These are phyloP conservation scores for Lactifluus volemus DNA, from an alignment of 768 basidiomycete genomes.

Conservation along the genomic window DNA sequence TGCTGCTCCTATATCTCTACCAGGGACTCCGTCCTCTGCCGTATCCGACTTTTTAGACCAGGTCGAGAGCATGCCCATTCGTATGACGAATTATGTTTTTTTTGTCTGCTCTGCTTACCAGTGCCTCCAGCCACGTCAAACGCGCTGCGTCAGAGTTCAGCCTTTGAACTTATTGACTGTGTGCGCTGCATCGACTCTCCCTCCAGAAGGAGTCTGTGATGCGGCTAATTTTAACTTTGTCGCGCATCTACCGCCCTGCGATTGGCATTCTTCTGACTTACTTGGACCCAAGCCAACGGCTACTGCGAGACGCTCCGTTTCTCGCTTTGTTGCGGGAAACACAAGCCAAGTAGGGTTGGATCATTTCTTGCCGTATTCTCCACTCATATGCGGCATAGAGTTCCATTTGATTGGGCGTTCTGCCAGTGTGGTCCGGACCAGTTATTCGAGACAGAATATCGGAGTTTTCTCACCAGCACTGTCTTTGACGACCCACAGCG, in stretches of 20 bases:
- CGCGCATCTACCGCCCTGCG: slow-evolving; percentile 34
- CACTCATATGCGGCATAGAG: neutral
- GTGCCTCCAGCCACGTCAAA: slow-evolving; percentile 31
- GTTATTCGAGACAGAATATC: slow-evolving; percentile 3
- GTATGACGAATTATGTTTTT: slow-evolving; percentile 31
- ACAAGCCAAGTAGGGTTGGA: neutral
- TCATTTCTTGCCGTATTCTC: neutral
- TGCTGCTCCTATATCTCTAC: neutral
- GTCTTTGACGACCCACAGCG: slow-evolving; percentile 1
- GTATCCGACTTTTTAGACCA: slow-evolving; percentile 38
- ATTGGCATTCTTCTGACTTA: slow-evolving; percentile 36
- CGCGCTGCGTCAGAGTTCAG: slow-evolving; percentile 29
- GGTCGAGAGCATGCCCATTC: slow-evolving; percentile 35
- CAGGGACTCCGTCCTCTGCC: slow-evolving; percentile 20
- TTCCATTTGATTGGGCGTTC: slow-evolving; percentile 12
- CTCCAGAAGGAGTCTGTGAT: slow-evolving; percentile 32
- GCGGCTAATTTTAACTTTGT: slow-evolving; percentile 33
- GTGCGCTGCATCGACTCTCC: slow-evolving; percentile 38
- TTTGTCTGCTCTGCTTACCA: neutral
- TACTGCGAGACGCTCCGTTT: slow-evolving; percentile 29
- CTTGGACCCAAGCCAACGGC: slow-evolving; percentile 34
- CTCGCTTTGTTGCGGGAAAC: neutral
- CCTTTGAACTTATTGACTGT: slow-evolving; percentile 58
- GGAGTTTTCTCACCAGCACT: neutral
- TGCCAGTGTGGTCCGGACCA: slow-evolving; percentile 9